Conservation (phyloP, 2,329 filamentous ascomycete species). For the Phyllosticta capitalensis region DNA sequence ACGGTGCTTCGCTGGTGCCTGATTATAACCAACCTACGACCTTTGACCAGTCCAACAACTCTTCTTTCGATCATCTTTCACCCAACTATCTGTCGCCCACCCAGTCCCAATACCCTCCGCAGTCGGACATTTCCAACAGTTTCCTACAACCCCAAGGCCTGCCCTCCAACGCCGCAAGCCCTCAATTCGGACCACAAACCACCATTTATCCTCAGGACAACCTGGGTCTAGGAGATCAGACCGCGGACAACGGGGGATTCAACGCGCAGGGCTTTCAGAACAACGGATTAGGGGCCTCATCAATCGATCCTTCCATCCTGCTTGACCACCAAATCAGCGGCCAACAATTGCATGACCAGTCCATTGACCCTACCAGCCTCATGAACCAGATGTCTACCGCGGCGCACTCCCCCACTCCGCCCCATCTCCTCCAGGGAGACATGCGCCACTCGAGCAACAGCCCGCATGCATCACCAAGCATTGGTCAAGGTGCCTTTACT, state of each 20-base stretch:
- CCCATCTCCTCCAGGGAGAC: conserved; percentile 47
- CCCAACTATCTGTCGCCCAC: conserved; percentile 33
- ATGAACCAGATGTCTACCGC: conserved; percentile 44
- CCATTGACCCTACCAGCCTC: conserved; percentile 37
- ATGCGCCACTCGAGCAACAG: conserved; percentile 44
- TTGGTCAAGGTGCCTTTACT: conserved; percentile 43
- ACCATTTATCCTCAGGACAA: conserved; percentile 23
- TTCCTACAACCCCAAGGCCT: conserved; percentile 33
- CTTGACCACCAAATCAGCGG: conserved; percentile 33
- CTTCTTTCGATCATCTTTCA: conserved; percentile 15
- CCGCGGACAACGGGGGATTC: conserved; percentile 17
- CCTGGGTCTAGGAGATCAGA: conserved; percentile 21
- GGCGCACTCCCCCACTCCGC: conserved; percentile 44
- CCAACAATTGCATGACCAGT: conserved; percentile 28
- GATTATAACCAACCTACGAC: conserved; percentile 16
- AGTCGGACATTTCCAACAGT: conserved; percentile 29
- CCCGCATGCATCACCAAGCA: conserved; percentile 44
- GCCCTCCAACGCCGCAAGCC: conserved; percentile 46
- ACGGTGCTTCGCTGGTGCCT: conserved; percentile 35
- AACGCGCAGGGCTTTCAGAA: conserved; percentile 44
- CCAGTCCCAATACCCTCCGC: conserved; percentile 37
- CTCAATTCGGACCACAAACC: conserved; percentile 30
- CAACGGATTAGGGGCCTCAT: conserved; percentile 41
- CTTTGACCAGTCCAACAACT: conserved; percentile 12
- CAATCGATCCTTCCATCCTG: conserved; percentile 50